Conservation (phyloP, 2,329 filamentous ascomycete genomes). For the Kalmusia sp. region DNA sequence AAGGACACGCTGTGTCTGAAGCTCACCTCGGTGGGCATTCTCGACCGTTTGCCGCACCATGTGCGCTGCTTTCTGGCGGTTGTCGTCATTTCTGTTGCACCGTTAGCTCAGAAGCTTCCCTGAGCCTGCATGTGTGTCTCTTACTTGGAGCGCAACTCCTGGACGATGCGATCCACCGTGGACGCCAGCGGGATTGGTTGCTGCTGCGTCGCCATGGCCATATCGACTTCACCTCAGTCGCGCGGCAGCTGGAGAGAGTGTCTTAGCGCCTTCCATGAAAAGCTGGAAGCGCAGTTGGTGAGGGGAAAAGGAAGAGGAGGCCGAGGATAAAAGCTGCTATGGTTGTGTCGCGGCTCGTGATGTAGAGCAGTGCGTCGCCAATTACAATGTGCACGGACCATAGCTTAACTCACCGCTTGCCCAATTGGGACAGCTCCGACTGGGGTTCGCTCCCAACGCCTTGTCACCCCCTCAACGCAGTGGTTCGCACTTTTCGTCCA, state of each 20-base stretch:
- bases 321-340: constrained; percentile 24
- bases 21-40: constrained; percentile 54
- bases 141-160: constrained; percentile 65
- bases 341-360: constrained; percentile 15
- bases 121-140: constrained; percentile 10
- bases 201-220: constrained; percentile 38
- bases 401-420: constrained; percentile 17
- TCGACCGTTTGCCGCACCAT: constrained; percentile 53
- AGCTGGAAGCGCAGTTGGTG: constrained; percentile 19
- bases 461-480: too few species aligned
- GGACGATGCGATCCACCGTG: constrained; percentile 61
- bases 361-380: constrained; percentile 10
- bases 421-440: constrained; percentile 15
- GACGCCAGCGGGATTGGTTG: constrained; percentile 37
- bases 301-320: constrained; percentile 9
- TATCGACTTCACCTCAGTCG: constrained; percentile 46
- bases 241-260: constrained; percentile 30
- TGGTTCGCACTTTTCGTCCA: too few species aligned
- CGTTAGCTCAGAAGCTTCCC: constrained; percentile 19
- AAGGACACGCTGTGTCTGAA: constrained; percentile 15
- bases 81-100: constrained; percentile 51
- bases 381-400: constrained; percentile 17
- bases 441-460: too few species aligned
- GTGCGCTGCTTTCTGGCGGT: constrained; percentile 52
- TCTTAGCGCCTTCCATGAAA: constrained; percentile 43